A percentile compares a stretch with the other conserved stretches of the same genome.
Conservation (phyloP, 192 early-diverging fungal species). For the Backusella australiensis region DNA sequence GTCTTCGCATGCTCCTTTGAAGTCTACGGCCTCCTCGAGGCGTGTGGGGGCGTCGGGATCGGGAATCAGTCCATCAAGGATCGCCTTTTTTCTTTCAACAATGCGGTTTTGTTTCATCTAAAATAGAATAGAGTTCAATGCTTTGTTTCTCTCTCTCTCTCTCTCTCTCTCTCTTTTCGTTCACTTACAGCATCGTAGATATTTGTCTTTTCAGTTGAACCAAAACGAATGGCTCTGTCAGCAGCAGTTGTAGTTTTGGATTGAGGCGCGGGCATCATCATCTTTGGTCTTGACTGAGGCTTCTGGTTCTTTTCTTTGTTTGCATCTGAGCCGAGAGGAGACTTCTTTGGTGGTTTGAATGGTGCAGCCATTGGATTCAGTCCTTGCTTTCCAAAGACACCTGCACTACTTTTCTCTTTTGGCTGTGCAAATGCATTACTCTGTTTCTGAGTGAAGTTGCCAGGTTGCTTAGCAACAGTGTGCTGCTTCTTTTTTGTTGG, state of each 20-base stretch:
- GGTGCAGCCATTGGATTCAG: background rate
- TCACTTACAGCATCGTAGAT: background rate
- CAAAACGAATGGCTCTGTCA: slow-evolving; percentile 22
- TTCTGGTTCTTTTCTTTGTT: background rate
- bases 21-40: slow-evolving; percentile 64
- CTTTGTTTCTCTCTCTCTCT: too few species aligned
- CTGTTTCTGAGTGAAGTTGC: background rate
- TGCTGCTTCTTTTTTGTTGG: background rate
- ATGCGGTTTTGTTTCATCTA: slow-evolving; percentile 66
- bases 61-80: slow-evolving; percentile 55
- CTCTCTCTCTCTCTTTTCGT: too few species aligned
- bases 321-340: background rate
- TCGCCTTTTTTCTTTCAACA: slow-evolving; percentile 61
- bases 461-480: background rate
- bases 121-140: background rate
- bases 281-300: background rate
- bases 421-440: background rate
- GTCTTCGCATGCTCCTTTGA: slow-evolving; percentile 77
- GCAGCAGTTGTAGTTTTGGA: background rate
- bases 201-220: background rate
- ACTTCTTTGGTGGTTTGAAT: background rate
- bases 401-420: background rate
- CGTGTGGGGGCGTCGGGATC: slow-evolving; percentile 51
- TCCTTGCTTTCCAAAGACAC: background rate
- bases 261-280: background rate